phyloP scores from a whole-genome alignment of 805 yeast genomes.

The Wickerhamiella lipophila region DNA sequence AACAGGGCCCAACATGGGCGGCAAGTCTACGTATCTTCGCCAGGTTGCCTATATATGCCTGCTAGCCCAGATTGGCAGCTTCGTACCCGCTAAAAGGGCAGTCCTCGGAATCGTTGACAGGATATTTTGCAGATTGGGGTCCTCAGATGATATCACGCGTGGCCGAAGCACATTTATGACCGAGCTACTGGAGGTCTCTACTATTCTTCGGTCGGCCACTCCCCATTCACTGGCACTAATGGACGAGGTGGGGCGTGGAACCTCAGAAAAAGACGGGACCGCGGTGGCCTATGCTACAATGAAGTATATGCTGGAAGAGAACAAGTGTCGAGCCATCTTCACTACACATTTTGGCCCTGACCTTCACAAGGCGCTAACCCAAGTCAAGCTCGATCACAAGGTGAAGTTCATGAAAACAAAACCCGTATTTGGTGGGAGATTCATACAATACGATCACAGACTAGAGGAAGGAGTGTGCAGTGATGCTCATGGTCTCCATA shows the following conservation, averaged over 20 bases:
- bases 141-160: slow-evolving; percentile 59
- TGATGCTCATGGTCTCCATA: slow-evolving; percentile 62
- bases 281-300: slow-evolving; percentile 74
- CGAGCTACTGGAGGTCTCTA: slow-evolving; percentile 76
- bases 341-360: slow-evolving; percentile 77
- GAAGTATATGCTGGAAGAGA: slow-evolving; percentile 39
- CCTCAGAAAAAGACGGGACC: slow-evolving; percentile 72
- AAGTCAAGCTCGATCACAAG: slow-evolving; percentile 17
- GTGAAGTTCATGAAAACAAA: slow-evolving; percentile 16
- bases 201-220: slow-evolving; percentile 55
- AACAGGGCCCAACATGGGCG: slow-evolving; percentile 92
- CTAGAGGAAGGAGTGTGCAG: slow-evolving; percentile 55
- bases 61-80: slow-evolving; percentile 67
- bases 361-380: slow-evolving; percentile 32
- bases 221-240: slow-evolving; percentile 56
- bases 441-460: slow-evolving; percentile 37
- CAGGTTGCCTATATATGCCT: slow-evolving; percentile 57
- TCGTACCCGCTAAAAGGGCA: slow-evolving; percentile 53
- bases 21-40: slow-evolving; percentile 64
- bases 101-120: slow-evolving; percentile 60
- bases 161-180: slow-evolving; percentile 88
- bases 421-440: slow-evolving; percentile 14
- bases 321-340: slow-evolving; percentile 63
- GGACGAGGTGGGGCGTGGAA: slow-evolving; percentile 86
- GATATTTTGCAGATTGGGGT: slow-evolving; percentile 68